Conservation (phyloP, 176 grass and related monocot species). For the Themeda triandra region DNA sequence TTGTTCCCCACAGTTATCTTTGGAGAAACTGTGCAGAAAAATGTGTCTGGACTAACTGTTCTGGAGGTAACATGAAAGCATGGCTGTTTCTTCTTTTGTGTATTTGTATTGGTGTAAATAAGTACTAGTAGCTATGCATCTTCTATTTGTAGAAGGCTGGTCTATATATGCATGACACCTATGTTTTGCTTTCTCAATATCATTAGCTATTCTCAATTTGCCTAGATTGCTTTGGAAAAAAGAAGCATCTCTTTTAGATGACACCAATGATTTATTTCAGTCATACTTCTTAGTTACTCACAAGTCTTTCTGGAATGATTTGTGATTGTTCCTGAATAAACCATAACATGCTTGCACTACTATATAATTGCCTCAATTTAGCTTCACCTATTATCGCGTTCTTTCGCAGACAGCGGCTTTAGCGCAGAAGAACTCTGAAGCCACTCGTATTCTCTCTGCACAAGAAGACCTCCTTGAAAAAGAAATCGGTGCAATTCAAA, state of each 20-base stretch:
- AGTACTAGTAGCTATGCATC: too few relatives aligned
- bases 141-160: too few relatives aligned
- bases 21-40: not conserved
- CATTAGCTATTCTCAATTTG: not conserved
- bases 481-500: conserved; percentile 70
- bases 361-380: not conserved
- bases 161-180: not conserved
- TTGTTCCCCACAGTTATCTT: not conserved
- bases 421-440: conserved; percentile 77
- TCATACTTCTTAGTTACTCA: not conserved
- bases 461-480: conserved; percentile 67
- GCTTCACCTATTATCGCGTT: not conserved
- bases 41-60: not conserved
- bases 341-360: not conserved
- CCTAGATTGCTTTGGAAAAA: not conserved
- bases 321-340: not conserved
- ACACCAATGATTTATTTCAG: not conserved
- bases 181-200: not conserved
- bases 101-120: too few relatives aligned
- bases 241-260: not conserved
- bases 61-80: not conserved
- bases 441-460: conserved; percentile 48
- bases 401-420: conserved; percentile 54
- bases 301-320: not conserved
- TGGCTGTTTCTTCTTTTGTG: not conserved